Evolutionary conservation across 208 protist genomes (phyloP).

Genomic region (Phytomonas francai): DNA sequence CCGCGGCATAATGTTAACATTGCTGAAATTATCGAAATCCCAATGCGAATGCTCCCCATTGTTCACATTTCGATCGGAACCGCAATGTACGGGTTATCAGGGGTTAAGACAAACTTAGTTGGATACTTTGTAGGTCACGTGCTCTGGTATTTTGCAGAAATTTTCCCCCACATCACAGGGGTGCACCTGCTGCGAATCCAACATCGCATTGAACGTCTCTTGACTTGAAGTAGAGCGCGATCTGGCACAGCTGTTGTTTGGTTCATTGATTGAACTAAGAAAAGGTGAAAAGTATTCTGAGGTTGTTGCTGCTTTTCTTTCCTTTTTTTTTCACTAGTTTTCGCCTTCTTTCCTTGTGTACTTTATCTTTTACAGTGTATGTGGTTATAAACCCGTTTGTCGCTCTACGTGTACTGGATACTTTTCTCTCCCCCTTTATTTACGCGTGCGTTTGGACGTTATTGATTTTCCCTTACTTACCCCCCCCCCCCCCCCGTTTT

Average conservation of each 20-base stretch:
- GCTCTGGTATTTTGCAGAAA: constrained; percentile 74
- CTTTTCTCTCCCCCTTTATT: background rate
- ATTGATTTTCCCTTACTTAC: background rate
- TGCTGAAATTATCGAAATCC: constrained; percentile 42
- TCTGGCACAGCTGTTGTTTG: background rate
- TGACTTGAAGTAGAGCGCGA: constrained; percentile 1
- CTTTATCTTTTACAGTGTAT: background rate
- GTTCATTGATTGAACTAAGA: background rate
- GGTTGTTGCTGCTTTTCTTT: background rate
- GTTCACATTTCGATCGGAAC: constrained; percentile 38
- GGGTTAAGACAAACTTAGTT: constrained; percentile 30
- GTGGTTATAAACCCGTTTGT: background rate
- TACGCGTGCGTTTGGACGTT: background rate
- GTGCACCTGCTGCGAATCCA: constrained; percentile 49
- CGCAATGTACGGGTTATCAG: constrained; percentile 14
- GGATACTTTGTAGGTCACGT: constrained; percentile 57
- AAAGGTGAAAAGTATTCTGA: constrained; percentile 2
- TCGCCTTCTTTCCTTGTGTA: constrained; percentile 2
- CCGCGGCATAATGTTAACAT: constrained; percentile 48
- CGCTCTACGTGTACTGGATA: background rate
- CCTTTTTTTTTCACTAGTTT: background rate
- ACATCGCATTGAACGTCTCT: constrained; percentile 19
- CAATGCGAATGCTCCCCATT: constrained; percentile 45
- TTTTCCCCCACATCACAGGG: constrained; percentile 83
- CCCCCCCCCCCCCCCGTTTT: background rate